These are phyloP conservation scores for Larix sibirica DNA, from an alignment of 83 land plant genomes.

Conservation along the genomic window DNA sequence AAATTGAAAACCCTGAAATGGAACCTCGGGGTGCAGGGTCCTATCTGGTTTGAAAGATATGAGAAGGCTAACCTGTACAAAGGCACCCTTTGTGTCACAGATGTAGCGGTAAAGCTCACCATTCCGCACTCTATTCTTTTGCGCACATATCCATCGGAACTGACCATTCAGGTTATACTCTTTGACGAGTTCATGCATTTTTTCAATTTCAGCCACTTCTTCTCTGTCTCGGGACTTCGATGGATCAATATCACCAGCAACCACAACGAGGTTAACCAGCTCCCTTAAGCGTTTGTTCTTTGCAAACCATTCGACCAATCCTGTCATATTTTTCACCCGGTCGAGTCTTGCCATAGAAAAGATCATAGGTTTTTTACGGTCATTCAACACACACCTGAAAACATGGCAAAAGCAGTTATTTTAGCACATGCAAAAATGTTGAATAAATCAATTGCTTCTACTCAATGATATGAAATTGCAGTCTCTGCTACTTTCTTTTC, in stretches of 20 bases:
- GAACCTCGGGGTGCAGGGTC: neutral
- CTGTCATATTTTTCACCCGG: slow-evolving; percentile 75
- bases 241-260: slow-evolving; percentile 56
- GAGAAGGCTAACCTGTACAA: slow-evolving; percentile 50
- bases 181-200: slow-evolving; percentile 57
- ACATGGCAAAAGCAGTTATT: neutral
- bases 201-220: slow-evolving; percentile 65
- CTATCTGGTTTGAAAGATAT: neutral
- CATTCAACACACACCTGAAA: slow-evolving; percentile 49
- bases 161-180: slow-evolving; percentile 50
- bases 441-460: neutral
- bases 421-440: neutral
- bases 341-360: slow-evolving; percentile 86
- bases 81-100: slow-evolving; percentile 62
- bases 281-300: slow-evolving; percentile 40
- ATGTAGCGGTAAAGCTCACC: slow-evolving; percentile 79
- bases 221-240: slow-evolving; percentile 59
- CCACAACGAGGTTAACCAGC: slow-evolving; percentile 62
- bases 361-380: slow-evolving; percentile 55
- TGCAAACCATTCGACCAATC: slow-evolving; percentile 62
- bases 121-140: slow-evolving; percentile 59
- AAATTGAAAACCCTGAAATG: neutral
- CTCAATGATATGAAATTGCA: neutral
- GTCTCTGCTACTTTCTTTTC: neutral
- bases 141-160: slow-evolving; percentile 68